Evolutionary conservation across 148 eudicot genomes (phyloP), one percentile per base, ranked within the genome.

Genomic region (Cornus suecica): DNA sequence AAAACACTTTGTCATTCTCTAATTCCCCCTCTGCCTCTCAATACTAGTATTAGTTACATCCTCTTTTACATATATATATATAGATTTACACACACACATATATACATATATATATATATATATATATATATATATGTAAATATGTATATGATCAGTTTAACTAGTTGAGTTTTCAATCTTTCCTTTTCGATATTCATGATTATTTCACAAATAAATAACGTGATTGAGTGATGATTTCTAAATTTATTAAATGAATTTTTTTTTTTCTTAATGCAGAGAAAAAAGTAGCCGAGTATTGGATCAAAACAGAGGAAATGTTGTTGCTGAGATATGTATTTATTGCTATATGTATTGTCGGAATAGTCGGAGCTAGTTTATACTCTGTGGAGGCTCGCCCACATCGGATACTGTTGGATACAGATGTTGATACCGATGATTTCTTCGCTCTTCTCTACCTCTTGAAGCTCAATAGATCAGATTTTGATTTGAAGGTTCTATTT

Each of bases 371-470:
- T 9, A 42, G 26, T 62, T 31, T 71, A 15, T 42, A 66, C 71
- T 8, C 29, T 4, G 78, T n/a, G 0, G 81, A 48, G 27, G 60
- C 24, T 4, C 73, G 9, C 51, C 87, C 83, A 27, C 87, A 66
- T 13, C 83, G 83, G 77, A 88, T 88, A 74, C 76, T 88, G 9
- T 26, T 86, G 69, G 92, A 89, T 58, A 89, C 90, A 5, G 92
- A 89, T 68, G 77, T 86, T 3, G 88, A 89, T 60, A 85, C 88
- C 0, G 92, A 89, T 56, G 92, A 89, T 74, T 76, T 89, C 41
- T 85, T 87, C 68, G 88, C 84, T 67, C 82, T 89, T 22, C 68
- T 89, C 45, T 89, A 89, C 79, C 83, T 89, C 48, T 80, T 89
- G 83, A 89, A 89, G 81, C 92, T 86, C 29, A 78, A 87, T 34